Conservation (phyloP, 768 basidiomycete species). For the Chalciporus sphaerocephalus region DNA sequence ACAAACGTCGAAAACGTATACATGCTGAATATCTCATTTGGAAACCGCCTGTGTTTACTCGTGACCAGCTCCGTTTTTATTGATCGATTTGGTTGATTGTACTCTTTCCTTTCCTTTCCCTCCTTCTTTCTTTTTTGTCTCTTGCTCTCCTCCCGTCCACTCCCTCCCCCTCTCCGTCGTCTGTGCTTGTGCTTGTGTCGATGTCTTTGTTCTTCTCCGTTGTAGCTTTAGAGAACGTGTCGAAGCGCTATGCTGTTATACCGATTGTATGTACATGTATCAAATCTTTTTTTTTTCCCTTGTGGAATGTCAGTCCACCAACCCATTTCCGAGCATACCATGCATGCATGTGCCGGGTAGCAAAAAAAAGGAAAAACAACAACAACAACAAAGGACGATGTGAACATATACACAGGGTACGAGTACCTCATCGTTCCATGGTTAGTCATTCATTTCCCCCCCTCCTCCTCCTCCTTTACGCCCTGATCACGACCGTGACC, state of each 20-base stretch:
- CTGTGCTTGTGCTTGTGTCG: background rate
- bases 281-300: constrained; percentile 3
- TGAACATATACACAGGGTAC: no score
- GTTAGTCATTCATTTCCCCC: no score
- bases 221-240: constrained; percentile 10
- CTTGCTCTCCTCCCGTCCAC: background rate
- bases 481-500: no score
- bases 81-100: constrained; percentile 15
- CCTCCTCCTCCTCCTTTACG: background rate
- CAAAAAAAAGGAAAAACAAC: background rate
- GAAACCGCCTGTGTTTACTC: constrained; percentile 93
- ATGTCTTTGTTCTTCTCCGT: background rate
- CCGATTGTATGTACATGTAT: constrained; percentile 8
- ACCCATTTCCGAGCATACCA: no score
- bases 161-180: background rate
- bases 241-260: constrained; percentile 12
- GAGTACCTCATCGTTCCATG: no score
- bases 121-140: background rate
- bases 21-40: constrained; percentile 77
- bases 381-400: no score
- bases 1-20: constrained; percentile 76
- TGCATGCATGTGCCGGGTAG: no score
- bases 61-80: constrained; percentile 79
- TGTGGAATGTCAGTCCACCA: background rate
- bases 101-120: background rate